Base-by-base conservation (phyloP, 2,329 filamentous ascomycete genomes). In the Penicillium sp. region DNA sequence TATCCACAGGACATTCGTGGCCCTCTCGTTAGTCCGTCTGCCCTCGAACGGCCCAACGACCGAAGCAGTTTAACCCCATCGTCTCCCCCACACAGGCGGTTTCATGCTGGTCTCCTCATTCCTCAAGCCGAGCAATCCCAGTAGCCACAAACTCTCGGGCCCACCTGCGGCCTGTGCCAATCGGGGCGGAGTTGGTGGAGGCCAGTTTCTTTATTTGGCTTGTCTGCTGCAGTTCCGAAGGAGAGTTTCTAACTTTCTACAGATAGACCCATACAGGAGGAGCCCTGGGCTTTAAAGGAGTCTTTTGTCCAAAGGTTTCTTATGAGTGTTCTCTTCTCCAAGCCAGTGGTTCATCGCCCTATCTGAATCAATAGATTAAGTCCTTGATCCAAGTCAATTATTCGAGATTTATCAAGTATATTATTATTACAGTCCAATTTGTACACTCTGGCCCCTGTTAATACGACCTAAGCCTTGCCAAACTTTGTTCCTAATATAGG, bases 21-120 rank as follows among this genome's bases (percentile, higher is more conserved):
- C 45, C 45, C 44, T 15, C 8, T 38, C 35, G 12, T 10, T 42
- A 9, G 6, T 22, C 15, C n/a, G n/a, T 19, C 17, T 42, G 38
- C 8, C 8, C 38, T 17, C 12, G 17, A 19, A 19, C n/a, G n/a
- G n/a, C n/a, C 40, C 22, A 24, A 24, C 40, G 19, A 42, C 38
- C 3, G 38, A 22, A 44, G 40, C 22, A 22, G 10, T 1, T 5
- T 13, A 24, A 22, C 19, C 10, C 40, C 40, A 44, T 24, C 40
- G 40, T 44, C 40, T 44, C 24, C 45, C 45, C 45, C 45, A 49
- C 45, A 49, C 26, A 19, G n/a, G 10, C 40, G 26, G 45, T 49
- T 49, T 49, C 45, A 49, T 9, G 26, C 28, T 30, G 8, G 44
- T 30, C 44, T 47, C 44, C 44, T 26, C 44, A 15, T 26, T 22